Conservation (phyloP, 768 basidiomycete genomes). For the Lactifluus subvellereus region DNA sequence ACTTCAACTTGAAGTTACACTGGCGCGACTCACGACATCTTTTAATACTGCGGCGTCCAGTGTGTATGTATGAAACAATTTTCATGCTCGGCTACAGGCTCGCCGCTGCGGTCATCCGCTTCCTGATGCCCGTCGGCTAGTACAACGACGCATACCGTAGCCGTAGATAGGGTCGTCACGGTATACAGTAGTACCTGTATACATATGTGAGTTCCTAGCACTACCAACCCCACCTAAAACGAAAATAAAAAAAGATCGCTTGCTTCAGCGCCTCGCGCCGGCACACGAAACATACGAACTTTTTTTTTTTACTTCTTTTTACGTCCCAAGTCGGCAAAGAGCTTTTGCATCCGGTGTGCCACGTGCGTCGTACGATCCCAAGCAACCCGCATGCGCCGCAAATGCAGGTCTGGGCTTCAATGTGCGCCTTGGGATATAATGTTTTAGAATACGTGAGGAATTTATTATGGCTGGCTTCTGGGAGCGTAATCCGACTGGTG, state of each 20-base stretch:
- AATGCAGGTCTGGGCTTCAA: neutral
- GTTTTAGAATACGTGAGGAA: neutral
- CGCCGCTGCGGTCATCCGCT: constrained; percentile 1
- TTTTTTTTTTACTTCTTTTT: neutral
- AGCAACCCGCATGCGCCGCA: neutral
- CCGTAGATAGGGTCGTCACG: neutral
- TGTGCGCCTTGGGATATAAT: neutral
- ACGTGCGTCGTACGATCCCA: neutral
- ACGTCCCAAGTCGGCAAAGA: constrained; percentile 2
- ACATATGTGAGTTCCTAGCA: neutral
- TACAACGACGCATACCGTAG: neutral
- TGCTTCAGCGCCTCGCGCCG: neutral
- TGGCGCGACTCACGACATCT: no score
- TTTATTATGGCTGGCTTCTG: neutral
- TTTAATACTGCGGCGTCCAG: neutral
- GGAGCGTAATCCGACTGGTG: neutral
- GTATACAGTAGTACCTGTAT: neutral
- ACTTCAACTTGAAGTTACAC: neutral
- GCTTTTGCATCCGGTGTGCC: neutral
- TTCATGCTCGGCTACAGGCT: neutral
- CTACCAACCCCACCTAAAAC: neutral
- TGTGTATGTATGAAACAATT: neutral
- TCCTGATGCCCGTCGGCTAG: constrained; percentile 13
- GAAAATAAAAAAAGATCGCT: neutral
- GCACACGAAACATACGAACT: neutral